phyloP scores from a whole-genome alignment of 2,329 filamentous ascomycete species.

The Penicillium freii region DNA sequence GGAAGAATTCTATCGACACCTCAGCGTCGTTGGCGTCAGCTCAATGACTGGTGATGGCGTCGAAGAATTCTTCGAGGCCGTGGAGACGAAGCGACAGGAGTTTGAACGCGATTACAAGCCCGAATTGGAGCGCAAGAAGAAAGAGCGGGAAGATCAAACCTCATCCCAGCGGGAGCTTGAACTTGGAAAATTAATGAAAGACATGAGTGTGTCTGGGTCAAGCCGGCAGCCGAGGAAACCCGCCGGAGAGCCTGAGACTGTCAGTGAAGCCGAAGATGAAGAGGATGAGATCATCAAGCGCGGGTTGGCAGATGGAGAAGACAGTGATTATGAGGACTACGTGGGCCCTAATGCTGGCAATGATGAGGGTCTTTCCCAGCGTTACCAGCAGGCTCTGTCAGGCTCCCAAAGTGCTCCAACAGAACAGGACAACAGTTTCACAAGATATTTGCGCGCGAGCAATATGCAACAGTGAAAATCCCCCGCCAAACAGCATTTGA shows the following conservation, averaged over 20 bases:
- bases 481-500: constrained; percentile 1
- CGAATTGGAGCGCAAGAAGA: constrained; percentile 75
- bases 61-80: constrained; percentile 88
- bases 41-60: constrained; percentile 89
- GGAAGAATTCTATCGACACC: constrained; percentile 93
- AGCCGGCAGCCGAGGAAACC: constrained; percentile 27
- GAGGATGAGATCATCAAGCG: constrained; percentile 43
- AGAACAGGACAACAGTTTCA: constrained; percentile 53
- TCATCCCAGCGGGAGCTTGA: constrained; percentile 71
- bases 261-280: constrained; percentile 53
- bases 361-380: constrained; percentile 65
- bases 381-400: constrained; percentile 74
- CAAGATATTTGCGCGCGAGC: constrained; percentile 47
- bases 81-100: constrained; percentile 81
- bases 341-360: constrained; percentile 60
- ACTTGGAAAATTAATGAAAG: constrained; percentile 88
- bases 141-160: constrained; percentile 74
- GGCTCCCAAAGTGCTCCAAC: constrained; percentile 46
- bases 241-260: constrained; percentile 41
- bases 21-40: constrained; percentile 90
- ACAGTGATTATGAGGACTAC: constrained; percentile 49
- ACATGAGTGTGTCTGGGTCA: constrained; percentile 66
- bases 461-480: constrained; percentile 32
- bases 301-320: constrained; percentile 53
- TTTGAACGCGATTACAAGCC: constrained; percentile 90